Conservation (phyloP, 169 alveolate genomes). For the Neospora caninum region DNA sequence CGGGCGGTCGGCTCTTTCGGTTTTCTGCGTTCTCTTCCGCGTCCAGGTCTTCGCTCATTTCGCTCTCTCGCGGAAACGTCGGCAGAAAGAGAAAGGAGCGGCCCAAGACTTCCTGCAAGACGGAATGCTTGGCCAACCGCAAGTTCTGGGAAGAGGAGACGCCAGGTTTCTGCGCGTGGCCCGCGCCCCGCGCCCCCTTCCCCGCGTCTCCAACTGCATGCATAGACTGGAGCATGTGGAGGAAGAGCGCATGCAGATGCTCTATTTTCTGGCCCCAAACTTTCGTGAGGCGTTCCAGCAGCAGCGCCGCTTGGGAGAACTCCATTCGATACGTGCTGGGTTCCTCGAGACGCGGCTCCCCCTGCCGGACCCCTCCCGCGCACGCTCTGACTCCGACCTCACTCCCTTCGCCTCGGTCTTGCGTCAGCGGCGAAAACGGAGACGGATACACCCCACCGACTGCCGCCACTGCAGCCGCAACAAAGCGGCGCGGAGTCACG, state of each 20-base stretch:
- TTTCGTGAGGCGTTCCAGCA: constrained; percentile 39
- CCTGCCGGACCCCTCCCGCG: too few species aligned
- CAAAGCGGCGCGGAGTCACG: neutral
- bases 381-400: too few species aligned
- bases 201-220: neutral
- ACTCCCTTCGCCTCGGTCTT: too few species aligned
- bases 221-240: constrained; percentile 39
- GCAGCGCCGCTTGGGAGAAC: constrained; percentile 51
- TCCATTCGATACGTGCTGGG: constrained; percentile 37
- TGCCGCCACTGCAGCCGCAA: neutral
- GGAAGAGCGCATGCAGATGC: constrained; percentile 48
- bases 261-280: constrained; percentile 52
- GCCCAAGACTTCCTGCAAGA: constrained; percentile 32
- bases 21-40: constrained; percentile 39
- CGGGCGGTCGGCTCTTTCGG: constrained; percentile 48
- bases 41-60: neutral
- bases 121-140: constrained; percentile 22
- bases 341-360: neutral
- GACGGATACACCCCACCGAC: neutral
- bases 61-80: constrained; percentile 36
- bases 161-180: neutral
- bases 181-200: neutral
- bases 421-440: too few species aligned
- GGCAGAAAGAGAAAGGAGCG: constrained; percentile 24
- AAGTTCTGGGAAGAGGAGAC: neutral